phyloP scores from a whole-genome alignment of 2,329 filamentous ascomycete genomes.

The Falciphora oryzae region DNA sequence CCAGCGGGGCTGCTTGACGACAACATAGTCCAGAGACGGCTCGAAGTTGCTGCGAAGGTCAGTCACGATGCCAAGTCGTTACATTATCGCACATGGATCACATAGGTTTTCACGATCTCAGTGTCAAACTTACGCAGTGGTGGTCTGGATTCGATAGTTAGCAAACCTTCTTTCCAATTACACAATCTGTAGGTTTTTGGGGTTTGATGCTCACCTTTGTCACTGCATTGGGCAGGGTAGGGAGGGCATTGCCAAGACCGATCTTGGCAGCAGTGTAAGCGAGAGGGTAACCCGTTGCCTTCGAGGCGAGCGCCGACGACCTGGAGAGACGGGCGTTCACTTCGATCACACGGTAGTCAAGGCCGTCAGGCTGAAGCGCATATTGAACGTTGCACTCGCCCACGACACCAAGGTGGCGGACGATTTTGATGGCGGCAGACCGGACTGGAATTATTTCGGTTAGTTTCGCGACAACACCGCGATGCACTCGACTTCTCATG shows the following conservation, averaged over 20 bases:
- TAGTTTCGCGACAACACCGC: not conserved
- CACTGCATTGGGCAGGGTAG: slow-evolving; percentile 93
- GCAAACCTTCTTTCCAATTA: not conserved
- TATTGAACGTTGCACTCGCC: slow-evolving; percentile 99
- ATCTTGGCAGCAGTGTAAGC: slow-evolving; percentile 96
- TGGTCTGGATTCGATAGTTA: slow-evolving; percentile 55
- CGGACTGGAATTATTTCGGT: slow-evolving; percentile 43
- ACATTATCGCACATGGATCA: not conserved
- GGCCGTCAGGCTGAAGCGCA: slow-evolving; percentile 88
- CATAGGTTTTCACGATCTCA: too few species aligned
- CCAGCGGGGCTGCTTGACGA: slow-evolving; percentile 98
- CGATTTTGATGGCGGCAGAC: slow-evolving; percentile 94
- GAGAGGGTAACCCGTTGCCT: slow-evolving; percentile 92
- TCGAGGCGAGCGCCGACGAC: slow-evolving; percentile 92
- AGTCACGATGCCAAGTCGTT: not conserved
- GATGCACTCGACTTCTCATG: not conserved
- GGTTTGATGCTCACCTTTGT: slow-evolving; percentile 45
- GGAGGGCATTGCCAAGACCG: slow-evolving; percentile 88
- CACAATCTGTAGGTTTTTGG: not conserved
- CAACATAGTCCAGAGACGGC: slow-evolving; percentile 93
- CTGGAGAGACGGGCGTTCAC: slow-evolving; percentile 95
- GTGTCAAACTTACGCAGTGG: slow-evolving; percentile 55
- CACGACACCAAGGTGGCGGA: slow-evolving; percentile 92
- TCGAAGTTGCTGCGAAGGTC: slow-evolving; percentile 68
- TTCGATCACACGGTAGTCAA: slow-evolving; percentile 98